Evolutionary conservation across 2,329 filamentous ascomycete species (phyloP), one percentile per base, ranked within the genome.

Genomic region (Sporothrix phasma): DNA sequence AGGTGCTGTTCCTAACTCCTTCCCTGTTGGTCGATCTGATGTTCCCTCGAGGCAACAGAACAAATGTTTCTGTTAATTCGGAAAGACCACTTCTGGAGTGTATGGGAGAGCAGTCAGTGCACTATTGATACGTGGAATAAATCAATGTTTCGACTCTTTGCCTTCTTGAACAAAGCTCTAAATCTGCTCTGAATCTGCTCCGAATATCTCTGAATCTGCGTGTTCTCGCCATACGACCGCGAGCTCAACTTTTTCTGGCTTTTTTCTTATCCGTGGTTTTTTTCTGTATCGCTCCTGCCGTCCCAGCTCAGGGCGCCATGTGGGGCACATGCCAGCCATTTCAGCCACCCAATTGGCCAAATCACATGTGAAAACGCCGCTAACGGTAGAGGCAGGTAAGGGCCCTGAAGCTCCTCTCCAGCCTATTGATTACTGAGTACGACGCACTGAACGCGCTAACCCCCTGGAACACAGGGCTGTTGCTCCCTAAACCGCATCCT

Each of bases 171-270:
- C n/a, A n/a, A n/a, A n/a, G n/a, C n/a, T n/a, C n/a, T 43, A 17
- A 5, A 43, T 26, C 43, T 41, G 22, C 24, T n/a, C 11, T 31
- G 1, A 22, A 13, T 4, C 11, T 39, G 8, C 19, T 34, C 29
- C 7, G 8, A n/a, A n/a, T n/a, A n/a, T n/a, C n/a, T n/a, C n/a
- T n/a, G n/a, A n/a, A n/a, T n/a, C n/a, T n/a, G n/a, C n/a, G n/a
- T n/a, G n/a, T n/a, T n/a, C n/a, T n/a, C n/a, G 31, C 24, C 31
- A 24, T 26, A 22, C 8, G 31, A 39, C n/a, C 10, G 22, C 37
- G 49, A 26, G 54, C 54, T 58, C 22, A 43, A 29, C 54, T 58
- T 58, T 58, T 84, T 86, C 72, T 86, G 86, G 11, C 29, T 58
- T 59, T 59, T 59, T 59, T 58, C 54, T 59, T 59, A 59, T 59